Evolutionary conservation across 2,329 filamentous ascomycete species (phyloP).

Genomic region (Fusarium graminum): DNA sequence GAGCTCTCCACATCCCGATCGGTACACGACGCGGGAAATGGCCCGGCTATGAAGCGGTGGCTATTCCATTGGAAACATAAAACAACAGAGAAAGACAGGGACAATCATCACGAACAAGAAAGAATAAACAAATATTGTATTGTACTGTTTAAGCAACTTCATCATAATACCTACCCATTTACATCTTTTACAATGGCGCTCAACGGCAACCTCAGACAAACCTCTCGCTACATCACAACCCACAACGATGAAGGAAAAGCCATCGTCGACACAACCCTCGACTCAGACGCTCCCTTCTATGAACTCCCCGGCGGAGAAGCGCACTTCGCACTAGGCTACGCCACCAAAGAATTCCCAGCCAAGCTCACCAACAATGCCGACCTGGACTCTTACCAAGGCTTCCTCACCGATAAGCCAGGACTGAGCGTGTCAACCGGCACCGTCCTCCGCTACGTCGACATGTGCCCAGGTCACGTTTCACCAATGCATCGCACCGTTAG

Average conservation of each 20-base stretch:
- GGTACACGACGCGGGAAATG: not conserved
- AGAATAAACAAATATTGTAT: not conserved
- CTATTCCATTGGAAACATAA: not conserved
- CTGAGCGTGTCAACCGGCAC: slow-evolving; percentile 55
- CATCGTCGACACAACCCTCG: slow-evolving; percentile 31
- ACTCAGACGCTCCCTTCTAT: slow-evolving; percentile 39
- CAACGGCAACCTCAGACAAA: slow-evolving; percentile 42
- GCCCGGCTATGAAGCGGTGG: not conserved
- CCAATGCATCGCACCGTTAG: slow-evolving; percentile 63
- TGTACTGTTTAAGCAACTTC: not conserved
- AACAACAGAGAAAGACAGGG: rapidly evolving
- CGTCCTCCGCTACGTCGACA: slow-evolving; percentile 63
- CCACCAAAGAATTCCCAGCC: slow-evolving; percentile 45
- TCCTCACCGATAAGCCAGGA: slow-evolving; percentile 43
- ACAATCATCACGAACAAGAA: rapidly evolving
- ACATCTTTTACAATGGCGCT: slow-evolving; percentile 9
- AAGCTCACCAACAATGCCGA: slow-evolving; percentile 40
- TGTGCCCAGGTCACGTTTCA: slow-evolving; percentile 53
- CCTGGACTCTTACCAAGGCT: slow-evolving; percentile 41
- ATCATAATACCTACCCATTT: not conserved
- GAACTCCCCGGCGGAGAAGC: slow-evolving; percentile 36
- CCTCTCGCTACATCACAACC: slow-evolving; percentile 45
- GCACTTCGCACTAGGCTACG: slow-evolving; percentile 47
- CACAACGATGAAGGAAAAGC: slow-evolving; percentile 49
- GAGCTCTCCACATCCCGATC: slow-evolving; percentile 35